Evolutionary conservation across 768 basidiomycete species (phyloP).

Genomic region (Leccinum obscurum): DNA sequence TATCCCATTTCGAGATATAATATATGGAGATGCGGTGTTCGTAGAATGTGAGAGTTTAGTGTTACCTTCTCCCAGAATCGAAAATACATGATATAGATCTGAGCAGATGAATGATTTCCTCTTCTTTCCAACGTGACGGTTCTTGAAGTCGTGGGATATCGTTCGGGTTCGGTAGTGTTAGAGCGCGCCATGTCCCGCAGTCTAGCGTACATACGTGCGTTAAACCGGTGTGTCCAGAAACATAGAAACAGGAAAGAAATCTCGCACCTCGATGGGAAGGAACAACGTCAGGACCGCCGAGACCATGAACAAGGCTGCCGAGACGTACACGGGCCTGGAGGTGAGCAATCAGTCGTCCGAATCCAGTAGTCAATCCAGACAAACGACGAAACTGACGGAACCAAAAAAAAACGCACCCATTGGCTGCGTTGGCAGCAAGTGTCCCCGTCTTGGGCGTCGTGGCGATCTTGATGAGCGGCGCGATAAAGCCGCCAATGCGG

Average conservation of each 20-base stretch:
- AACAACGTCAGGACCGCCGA: conserved; percentile 41
- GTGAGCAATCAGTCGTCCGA: background rate
- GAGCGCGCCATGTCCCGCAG: conserved; percentile 28
- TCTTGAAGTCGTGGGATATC: background rate
- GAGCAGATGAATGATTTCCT: background rate
- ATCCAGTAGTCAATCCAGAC: too few relatives aligned
- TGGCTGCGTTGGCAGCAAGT: conserved; percentile 33
- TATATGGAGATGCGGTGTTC: background rate
- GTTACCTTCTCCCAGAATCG: background rate
- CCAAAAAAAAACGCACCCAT: conserved; percentile 32
- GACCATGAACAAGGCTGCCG: conserved; percentile 46
- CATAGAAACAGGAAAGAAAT: background rate
- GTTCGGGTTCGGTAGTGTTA: conserved; percentile 1
- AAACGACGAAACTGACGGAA: background rate
- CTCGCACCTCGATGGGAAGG: conserved; percentile 48
- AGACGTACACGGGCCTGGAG: conserved; percentile 48
- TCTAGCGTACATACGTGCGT: conserved; percentile 14
- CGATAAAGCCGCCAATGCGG: conserved; percentile 47
- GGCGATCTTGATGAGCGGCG: conserved; percentile 50
- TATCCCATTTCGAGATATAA: background rate
- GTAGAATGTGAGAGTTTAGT: background rate
- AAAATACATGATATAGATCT: background rate
- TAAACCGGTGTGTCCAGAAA: background rate
- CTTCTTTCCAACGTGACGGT: background rate
- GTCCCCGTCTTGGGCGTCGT: conserved; percentile 37